These are phyloP conservation scores for Talaromyces amestolkiae DNA, from an alignment of 2,329 filamentous ascomycete genomes.

Conservation along the genomic window DNA sequence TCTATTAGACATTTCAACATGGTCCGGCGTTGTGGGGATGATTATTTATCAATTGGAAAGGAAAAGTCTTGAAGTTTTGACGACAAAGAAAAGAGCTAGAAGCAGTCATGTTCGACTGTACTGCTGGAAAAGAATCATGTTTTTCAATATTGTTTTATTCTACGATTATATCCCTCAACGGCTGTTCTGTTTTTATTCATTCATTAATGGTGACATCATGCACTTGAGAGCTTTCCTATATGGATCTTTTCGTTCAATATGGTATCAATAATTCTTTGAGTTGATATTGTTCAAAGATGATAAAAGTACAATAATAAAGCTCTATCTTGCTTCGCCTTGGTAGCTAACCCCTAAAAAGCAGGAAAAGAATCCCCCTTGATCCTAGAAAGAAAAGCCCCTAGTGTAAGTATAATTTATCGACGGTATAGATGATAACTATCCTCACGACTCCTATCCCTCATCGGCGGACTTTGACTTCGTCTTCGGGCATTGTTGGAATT, in stretches of 20 bases:
- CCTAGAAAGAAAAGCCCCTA: not conserved
- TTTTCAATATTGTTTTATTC: conserved; percentile 6
- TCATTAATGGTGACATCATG: not conserved
- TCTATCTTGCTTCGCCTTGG: not conserved
- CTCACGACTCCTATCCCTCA: conserved; percentile 28
- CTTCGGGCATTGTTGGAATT: conserved; percentile 24
- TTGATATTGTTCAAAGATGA: not conserved
- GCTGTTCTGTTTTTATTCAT: not conserved
- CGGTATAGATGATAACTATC: conserved; percentile 26
- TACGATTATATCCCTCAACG: conserved; percentile 18
- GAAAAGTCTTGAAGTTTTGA: conserved; percentile 3
- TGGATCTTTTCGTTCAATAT: not conserved
- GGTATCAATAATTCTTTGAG: not conserved
- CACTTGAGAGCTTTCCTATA: not conserved
- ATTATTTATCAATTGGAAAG: not conserved
- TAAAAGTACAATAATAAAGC: conserved; percentile 1
- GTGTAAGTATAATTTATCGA: conserved; percentile 19
- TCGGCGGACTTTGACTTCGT: conserved; percentile 37
- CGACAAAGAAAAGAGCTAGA: not conserved
- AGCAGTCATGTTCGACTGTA: conserved; percentile 17
- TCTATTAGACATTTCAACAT: conserved; percentile 14
- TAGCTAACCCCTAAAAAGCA: not conserved
- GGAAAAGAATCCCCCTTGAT: not conserved
- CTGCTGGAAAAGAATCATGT: not conserved
- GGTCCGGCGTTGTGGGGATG: conserved; percentile 12